phyloP scores from a whole-genome alignment of 2,329 filamentous ascomycete genomes.

The Colletotrichum sp. region DNA sequence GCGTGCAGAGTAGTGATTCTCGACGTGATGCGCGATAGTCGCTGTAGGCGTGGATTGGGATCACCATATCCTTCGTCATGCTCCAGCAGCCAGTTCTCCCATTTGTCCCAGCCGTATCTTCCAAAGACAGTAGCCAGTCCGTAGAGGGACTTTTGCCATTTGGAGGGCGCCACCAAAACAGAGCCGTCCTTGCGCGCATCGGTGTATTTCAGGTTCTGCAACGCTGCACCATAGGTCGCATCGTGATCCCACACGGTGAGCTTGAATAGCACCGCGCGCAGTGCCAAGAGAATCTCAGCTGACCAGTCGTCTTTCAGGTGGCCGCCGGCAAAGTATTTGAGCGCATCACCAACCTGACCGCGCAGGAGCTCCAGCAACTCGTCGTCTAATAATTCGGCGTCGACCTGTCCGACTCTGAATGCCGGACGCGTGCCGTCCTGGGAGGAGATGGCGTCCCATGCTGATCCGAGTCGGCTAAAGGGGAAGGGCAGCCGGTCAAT shows the following conservation, averaged over 20 bases:
- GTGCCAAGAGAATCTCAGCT: conserved; percentile 78
- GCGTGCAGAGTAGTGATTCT: conserved; percentile 77
- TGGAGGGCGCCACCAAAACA: conserved; percentile 73
- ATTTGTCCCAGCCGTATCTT: conserved; percentile 88
- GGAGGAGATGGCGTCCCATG: conserved; percentile 75
- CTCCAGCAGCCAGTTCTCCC: conserved; percentile 84
- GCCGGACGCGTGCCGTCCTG: conserved; percentile 82
- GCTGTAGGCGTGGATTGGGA: conserved; percentile 52
- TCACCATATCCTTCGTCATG: conserved; percentile 75
- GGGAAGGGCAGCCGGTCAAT: conserved; percentile 66
- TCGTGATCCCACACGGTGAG: conserved; percentile 96
- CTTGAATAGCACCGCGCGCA: conserved; percentile 88
- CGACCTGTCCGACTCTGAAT: conserved; percentile 94
- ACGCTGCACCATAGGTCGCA: conserved; percentile 88
- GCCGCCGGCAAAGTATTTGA: conserved; percentile 82
- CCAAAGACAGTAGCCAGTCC: conserved; percentile 87
- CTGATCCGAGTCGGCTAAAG: conserved; percentile 61
- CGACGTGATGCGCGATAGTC: conserved; percentile 73
- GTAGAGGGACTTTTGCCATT: conserved; percentile 83
- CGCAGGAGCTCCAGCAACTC: conserved; percentile 88
- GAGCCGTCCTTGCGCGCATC: conserved; percentile 74
- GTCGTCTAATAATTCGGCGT: conserved; percentile 93
- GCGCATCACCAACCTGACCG: conserved; percentile 82
- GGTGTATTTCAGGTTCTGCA: conserved; percentile 90
- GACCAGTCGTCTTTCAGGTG: conserved; percentile 86